Conservation (phyloP, 1,284 basidiomycete species). For the Trichosporon faecale region DNA sequence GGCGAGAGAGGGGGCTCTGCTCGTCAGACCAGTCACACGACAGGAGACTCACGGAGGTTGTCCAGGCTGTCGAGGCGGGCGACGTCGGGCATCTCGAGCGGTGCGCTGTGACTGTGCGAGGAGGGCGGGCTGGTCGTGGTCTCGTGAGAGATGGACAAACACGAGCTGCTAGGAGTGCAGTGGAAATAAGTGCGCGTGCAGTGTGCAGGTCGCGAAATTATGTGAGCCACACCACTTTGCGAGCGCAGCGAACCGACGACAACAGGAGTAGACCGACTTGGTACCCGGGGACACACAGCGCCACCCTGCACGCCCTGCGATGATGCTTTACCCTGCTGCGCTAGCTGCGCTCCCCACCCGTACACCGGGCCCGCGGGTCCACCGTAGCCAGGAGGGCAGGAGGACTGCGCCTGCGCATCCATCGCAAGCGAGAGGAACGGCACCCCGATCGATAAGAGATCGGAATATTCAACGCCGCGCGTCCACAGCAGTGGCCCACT, state of each 20-base stretch:
- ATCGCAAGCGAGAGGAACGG: neutral
- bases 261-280: neutral
- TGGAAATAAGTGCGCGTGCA: neutral
- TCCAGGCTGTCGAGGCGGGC: neutral
- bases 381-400: neutral
- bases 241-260: neutral
- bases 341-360: neutral
- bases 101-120: no score
- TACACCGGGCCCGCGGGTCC: neutral
- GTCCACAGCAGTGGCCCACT: neutral
- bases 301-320: neutral
- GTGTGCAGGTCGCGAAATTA: neutral
- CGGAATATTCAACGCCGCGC: neutral
- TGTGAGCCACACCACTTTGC: neutral
- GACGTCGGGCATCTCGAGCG: slow-evolving; percentile 5
- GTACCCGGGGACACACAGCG: neutral
- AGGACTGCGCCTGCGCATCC: neutral
- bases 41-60: neutral
- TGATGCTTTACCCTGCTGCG: neutral
- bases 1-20: slow-evolving; percentile 1
- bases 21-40: neutral
- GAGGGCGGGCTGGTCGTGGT: neutral
- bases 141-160: slow-evolving; percentile 1
- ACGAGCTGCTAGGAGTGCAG: neutral
- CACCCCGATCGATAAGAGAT: slow-evolving; percentile 2